Base-by-base conservation (phyloP, 2,329 filamentous ascomycete species). In the Stachybotrys elegans region DNA sequence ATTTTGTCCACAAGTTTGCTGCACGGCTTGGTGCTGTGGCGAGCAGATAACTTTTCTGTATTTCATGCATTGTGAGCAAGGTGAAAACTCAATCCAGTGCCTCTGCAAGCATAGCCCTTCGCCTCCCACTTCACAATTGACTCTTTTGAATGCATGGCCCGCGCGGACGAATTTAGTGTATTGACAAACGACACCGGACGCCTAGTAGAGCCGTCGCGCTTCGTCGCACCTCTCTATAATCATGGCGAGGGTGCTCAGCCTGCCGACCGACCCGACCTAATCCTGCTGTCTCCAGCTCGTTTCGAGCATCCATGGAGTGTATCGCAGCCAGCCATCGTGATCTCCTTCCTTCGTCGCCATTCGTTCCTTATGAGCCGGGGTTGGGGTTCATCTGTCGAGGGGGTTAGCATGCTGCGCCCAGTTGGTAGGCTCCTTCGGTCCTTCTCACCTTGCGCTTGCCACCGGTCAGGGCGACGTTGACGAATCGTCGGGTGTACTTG, bases 391-490 rank as follows among this genome's bases (percentile, higher is more conserved):
- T 91, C 86, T 87, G 54, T 19, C 7, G 9, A 19, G 22, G 6
- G 37, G 20, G 8, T 12, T 11, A 29, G 34, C 22, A 31, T 31
- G 8, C 20, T 40, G 22, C 13, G 4, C 17, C 29, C 22, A 20
- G 25, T 19, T 34, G 8, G 16, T 13, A 16, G 14, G 17, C 22
- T 16, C 39, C 46, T 40, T 37, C 42, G 29, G 16, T 21, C 50
- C 45, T 49, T 55, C 76, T 67, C 72, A 93, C 89, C 89, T 96
- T 96, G 75, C 92, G 82, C 91, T 97, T 97, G 78, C 92, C 92
- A 73, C 90, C 91, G 57, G 91, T 94, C 75, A 95, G 81, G 66
- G 88, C 93, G 69, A 97, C 90, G 77, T 97, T 96, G 61, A 97
- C 91, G 79, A 97, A 97, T 66, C 92, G 90, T 71, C 92, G 87